Conservation (phyloP, 768 basidiomycete species). For the Hygrophoropsis aurantiaca region DNA sequence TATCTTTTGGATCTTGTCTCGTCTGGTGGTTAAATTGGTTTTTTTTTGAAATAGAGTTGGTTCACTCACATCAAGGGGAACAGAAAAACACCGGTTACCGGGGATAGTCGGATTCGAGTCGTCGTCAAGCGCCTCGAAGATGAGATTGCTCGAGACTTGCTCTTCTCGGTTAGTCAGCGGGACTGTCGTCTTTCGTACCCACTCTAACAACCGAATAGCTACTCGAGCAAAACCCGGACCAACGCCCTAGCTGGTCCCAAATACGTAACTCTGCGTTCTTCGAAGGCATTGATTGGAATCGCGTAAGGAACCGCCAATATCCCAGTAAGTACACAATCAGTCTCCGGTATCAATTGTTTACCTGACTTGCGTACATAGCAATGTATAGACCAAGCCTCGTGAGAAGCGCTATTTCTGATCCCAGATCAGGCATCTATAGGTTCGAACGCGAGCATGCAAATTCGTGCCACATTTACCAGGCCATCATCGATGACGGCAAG, state of each 20-base stretch:
- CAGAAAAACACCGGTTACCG: not conserved
- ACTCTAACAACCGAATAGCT: not conserved
- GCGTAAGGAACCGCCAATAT: not conserved
- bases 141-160: not conserved
- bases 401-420: not conserved
- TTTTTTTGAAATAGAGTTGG: not conserved
- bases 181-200: not conserved
- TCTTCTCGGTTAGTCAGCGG: not conserved
- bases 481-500: not conserved
- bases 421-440: conserved; percentile 1
- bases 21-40: not conserved
- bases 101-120: too few relatives aligned
- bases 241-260: not conserved
- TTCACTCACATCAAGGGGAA: not conserved
- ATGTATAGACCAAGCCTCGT: not conserved
- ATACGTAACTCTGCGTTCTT: not conserved
- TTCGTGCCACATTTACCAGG: not conserved
- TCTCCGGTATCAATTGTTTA: not conserved
- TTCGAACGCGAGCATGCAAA: not conserved
- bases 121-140: not conserved
- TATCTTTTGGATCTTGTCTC: not conserved
- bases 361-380: not conserved
- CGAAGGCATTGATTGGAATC: not conserved
- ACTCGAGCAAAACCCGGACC: not conserved
- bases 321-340: not conserved